These are phyloP conservation scores for Yamadazyma philogaea DNA, from an alignment of 805 yeast genomes.

Conservation along the genomic window DNA sequence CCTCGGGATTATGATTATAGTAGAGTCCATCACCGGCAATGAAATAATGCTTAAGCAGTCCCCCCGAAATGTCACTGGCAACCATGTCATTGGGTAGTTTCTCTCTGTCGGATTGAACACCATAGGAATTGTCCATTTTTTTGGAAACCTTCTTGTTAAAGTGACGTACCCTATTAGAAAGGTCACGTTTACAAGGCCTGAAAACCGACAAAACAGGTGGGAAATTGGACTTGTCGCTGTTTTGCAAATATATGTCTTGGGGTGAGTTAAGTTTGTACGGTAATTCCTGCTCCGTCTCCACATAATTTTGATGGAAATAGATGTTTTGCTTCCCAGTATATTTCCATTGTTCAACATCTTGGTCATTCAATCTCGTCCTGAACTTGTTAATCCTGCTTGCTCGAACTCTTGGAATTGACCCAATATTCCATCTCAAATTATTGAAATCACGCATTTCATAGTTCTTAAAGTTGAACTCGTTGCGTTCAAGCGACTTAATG, in stretches of 20 bases:
- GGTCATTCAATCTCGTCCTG: slow-evolving; percentile 17
- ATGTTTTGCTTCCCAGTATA: slow-evolving; percentile 33
- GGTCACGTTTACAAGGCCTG: slow-evolving; percentile 39
- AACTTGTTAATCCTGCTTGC: slow-evolving; percentile 24
- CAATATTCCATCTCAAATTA: slow-evolving; percentile 35
- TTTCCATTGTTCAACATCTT: slow-evolving; percentile 18
- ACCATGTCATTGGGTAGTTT: slow-evolving; percentile 13
- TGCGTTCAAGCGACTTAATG: slow-evolving; percentile 5
- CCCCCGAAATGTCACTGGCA: slow-evolving; percentile 23
- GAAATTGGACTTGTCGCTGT: slow-evolving; percentile 10
- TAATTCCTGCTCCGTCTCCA: slow-evolving; percentile 13
- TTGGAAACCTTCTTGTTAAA: slow-evolving; percentile 21
- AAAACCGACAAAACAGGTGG: slow-evolving; percentile 37
- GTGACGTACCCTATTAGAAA: slow-evolving; percentile 37
- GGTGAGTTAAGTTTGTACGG: slow-evolving; percentile 17
- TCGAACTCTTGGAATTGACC: slow-evolving; percentile 45
- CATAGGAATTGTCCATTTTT: slow-evolving; percentile 5
- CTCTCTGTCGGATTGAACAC: slow-evolving; percentile 1
- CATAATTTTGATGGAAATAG: slow-evolving; percentile 36
- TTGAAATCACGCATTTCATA: slow-evolving; percentile 29
- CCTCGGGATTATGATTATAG: slow-evolving; percentile 44
- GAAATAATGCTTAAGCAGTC: slow-evolving; percentile 31
- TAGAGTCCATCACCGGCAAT: slow-evolving; percentile 57
- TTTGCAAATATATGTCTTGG: slow-evolving; percentile 26
- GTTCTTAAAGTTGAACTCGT: slow-evolving; percentile 17